A percentile compares a stretch with the other conserved stretches of the same genome.
These are phyloP conservation scores for Mucor circinelloides DNA, from an alignment of 371 early-diverging fungal species.

Conservation along the genomic window DNA sequence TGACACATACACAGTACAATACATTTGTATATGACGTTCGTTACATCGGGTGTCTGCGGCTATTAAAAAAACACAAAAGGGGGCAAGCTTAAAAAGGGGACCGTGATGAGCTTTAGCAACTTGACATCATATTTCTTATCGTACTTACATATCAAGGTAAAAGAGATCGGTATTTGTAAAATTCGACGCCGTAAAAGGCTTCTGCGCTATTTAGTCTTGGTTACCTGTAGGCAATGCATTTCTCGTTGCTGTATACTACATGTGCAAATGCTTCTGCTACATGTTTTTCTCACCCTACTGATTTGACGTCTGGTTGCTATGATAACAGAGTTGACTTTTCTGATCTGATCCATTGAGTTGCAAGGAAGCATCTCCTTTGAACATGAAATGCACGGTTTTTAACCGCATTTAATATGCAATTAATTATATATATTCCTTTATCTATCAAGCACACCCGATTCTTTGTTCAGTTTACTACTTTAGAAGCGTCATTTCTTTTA, in stretches of 20 bases:
- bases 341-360: background rate
- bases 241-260: background rate
- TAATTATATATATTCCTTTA: background rate
- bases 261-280: background rate
- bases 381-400: background rate
- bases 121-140: conserved; percentile 3
- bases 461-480: background rate
- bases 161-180: background rate
- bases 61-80: background rate
- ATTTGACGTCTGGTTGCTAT: background rate
- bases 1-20: background rate
- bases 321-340: background rate
- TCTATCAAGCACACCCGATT: background rate
- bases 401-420: background rate
- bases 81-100: background rate
- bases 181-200: background rate
- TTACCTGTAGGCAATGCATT: background rate
- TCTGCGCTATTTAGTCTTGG: background rate
- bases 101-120: background rate
- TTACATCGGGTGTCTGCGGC: background rate
- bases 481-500: background rate
- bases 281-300: background rate
- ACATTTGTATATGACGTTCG: background rate
- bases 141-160: background rate
- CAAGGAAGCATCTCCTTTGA: background rate